A percentile compares a stretch with the other conserved stretches of the same genome.
Conservation (phyloP, 2,329 filamentous ascomycete genomes). For the Pseudogymnoascus sp. region DNA sequence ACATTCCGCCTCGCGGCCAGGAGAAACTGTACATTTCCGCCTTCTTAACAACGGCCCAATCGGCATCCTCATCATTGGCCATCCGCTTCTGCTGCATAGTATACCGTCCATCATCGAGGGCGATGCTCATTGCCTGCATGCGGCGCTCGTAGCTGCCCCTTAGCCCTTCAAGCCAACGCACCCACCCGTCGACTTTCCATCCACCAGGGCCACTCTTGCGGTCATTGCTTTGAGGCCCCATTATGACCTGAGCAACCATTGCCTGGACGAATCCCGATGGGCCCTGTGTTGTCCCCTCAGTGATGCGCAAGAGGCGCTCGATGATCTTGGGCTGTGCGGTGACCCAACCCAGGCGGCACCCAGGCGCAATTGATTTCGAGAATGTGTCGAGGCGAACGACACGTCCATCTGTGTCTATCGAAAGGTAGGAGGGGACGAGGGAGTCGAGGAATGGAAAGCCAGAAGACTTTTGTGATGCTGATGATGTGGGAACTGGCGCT, state of each 20-base stretch:
- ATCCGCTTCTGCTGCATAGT: conserved; percentile 54
- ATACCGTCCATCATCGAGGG: conserved; percentile 61
- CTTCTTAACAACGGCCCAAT: conserved; percentile 71
- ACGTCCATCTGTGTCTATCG: conserved; percentile 73
- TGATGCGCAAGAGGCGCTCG: conserved; percentile 65
- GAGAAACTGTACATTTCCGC: conserved; percentile 66
- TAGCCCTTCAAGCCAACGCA: conserved; percentile 81
- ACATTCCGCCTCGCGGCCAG: conserved; percentile 86
- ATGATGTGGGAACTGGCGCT: conserved; percentile 13
- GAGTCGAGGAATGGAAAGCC: conserved; percentile 77
- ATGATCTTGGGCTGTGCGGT: conserved; percentile 73
- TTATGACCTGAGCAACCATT: conserved; percentile 68
- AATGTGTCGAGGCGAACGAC: conserved; percentile 89
- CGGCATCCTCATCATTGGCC: conserved; percentile 45
- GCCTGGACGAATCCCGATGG: conserved; percentile 86
- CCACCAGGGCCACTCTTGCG: conserved; percentile 42
- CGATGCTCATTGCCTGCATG: conserved; percentile 70
- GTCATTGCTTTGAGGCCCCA: conserved; percentile 56
- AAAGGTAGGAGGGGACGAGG: conserved; percentile 73
- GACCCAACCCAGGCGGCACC: conserved; percentile 84
- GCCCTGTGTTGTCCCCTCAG: conserved; percentile 71
- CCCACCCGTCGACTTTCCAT: conserved; percentile 81
- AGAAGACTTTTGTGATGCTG: conserved; percentile 37
- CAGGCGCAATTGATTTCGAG: conserved; percentile 85
- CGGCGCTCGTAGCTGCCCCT: conserved; percentile 76